Evolutionary conservation across 305 asterid genomes (phyloP).

Genomic region (Solanum hybrid): DNA sequence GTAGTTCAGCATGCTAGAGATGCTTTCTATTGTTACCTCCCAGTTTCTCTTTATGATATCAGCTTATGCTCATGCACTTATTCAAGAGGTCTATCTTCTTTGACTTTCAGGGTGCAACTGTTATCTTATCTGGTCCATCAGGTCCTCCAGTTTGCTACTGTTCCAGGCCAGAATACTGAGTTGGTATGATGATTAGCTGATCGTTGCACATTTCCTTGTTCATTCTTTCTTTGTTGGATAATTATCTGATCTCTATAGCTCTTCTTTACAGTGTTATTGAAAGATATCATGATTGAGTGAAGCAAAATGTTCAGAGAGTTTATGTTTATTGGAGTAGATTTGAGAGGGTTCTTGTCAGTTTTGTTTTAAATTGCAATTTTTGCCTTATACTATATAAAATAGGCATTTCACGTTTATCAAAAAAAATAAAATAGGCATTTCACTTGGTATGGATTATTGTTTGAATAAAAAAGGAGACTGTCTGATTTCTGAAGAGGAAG

Average conservation of each 20-base stretch:
- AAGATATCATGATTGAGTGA: not conserved
- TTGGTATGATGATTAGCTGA: slow-evolving; percentile 44
- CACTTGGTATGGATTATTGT: not conserved
- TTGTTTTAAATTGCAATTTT: not conserved
- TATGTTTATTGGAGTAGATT: not conserved
- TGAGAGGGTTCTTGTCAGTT: not conserved
- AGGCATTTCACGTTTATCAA: too few species aligned
- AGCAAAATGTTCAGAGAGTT: not conserved
- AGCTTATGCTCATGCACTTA: too few species aligned
- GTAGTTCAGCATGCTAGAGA: too few species aligned
- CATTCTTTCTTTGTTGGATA: not conserved
- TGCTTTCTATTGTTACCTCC: too few species aligned
- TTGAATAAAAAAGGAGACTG: too few species aligned
- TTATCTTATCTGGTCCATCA: slow-evolving; percentile 6
- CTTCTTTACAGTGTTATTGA: not conserved
- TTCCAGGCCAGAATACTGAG: slow-evolving; percentile 84
- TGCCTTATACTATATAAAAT: not conserved
- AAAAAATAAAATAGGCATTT: not conserved
- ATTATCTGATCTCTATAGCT: not conserved
- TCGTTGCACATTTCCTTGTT: not conserved
- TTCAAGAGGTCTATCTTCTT: too few species aligned
- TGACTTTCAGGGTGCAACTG: too few species aligned
- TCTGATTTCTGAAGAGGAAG: too few species aligned
- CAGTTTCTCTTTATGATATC: too few species aligned
- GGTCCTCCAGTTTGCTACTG: slow-evolving; percentile 83